These are phyloP conservation scores for Dactylella cylindrospora DNA, from an alignment of 2,329 filamentous ascomycete species.

Conservation along the genomic window DNA sequence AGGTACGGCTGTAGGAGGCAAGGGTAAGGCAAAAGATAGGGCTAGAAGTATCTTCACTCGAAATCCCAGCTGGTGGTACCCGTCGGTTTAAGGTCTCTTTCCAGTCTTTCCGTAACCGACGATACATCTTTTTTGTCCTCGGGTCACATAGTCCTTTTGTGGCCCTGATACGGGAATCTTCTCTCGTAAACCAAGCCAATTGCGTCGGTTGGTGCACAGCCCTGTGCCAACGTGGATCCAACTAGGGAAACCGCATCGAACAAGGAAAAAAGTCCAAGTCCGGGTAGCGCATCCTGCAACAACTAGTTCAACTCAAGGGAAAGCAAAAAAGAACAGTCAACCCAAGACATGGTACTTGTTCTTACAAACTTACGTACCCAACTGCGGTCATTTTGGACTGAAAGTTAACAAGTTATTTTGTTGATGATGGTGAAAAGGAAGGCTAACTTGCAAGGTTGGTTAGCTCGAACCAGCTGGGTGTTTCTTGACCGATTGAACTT, in stretches of 20 bases:
- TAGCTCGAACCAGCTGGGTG: conserved; percentile 20
- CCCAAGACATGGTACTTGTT: no score
- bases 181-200: conserved; percentile 21
- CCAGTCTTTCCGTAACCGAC: no score
- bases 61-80: conserved; percentile 19
- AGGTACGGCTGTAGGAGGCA: no score
- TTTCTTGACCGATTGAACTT: conserved; percentile 16
- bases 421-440: conserved; percentile 23
- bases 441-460: conserved; percentile 35
- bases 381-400: conserved; percentile 38
- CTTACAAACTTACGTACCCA: conserved; percentile 29
- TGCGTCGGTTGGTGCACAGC: conserved; percentile 42
- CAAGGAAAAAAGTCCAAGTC: conserved; percentile 27
- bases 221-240: conserved; percentile 44
- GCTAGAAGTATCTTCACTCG: no score
- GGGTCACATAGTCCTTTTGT: no score
- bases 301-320: no score
- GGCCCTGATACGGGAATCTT: no score
- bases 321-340: no score
- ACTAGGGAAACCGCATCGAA: conserved; percentile 11
- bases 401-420: conserved; percentile 18
- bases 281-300: conserved; percentile 34
- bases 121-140: conserved; percentile 7
- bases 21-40: no score
- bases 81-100: conserved; percentile 25